Evolutionary conservation across 139 green algal genomes (phyloP).

Genomic region (Zygnema circumcarinatum): DNA sequence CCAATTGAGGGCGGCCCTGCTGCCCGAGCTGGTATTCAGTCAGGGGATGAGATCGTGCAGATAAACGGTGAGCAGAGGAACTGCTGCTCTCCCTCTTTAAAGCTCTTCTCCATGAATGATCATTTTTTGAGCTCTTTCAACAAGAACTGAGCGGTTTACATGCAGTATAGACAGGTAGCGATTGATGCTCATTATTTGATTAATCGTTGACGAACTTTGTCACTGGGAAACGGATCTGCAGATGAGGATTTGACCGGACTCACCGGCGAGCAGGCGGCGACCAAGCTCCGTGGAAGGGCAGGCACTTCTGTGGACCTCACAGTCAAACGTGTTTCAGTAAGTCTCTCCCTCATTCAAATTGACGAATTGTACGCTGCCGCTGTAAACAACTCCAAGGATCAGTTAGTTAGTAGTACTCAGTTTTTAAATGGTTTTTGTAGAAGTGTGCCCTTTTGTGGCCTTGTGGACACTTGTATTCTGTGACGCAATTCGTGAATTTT

Average conservation of each 20-base stretch:
- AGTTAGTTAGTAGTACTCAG: no score
- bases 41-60: conserved; percentile 76
- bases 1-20: conserved; percentile 87
- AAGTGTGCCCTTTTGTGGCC: no score
- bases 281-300: conserved; percentile 75
- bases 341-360: background rate
- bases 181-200: no score
- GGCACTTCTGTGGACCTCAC: conserved; percentile 75
- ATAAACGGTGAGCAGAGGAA: conserved; percentile 50
- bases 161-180: no score
- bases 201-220: no score
- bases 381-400: background rate
- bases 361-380: background rate
- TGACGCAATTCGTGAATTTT: no score
- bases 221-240: no score
- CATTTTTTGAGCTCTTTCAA: no score
- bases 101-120: background rate
- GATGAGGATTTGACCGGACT: conserved; percentile 27
- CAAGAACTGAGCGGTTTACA: no score
- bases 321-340: conserved; percentile 7
- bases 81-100: background rate
- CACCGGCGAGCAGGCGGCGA: conserved; percentile 74
- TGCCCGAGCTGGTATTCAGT: conserved; percentile 79
- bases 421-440: no score
- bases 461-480: no score